Evolutionary conservation across 1,284 basidiomycete species (phyloP).

Genomic region (Cerrena zonata): DNA sequence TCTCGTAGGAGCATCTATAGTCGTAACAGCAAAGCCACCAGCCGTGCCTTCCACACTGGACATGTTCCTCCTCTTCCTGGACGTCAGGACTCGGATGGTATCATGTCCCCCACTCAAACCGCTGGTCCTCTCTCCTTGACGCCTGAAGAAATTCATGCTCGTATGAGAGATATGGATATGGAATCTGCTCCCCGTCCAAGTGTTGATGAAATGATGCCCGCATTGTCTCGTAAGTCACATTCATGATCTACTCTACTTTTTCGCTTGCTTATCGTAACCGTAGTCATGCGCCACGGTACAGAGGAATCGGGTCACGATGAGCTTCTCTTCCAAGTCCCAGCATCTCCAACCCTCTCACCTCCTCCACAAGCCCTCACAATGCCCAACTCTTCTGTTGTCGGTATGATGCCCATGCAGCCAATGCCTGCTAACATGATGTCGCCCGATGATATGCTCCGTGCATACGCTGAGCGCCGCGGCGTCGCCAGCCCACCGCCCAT

Average conservation of each 20-base stretch:
- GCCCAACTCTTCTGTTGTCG: conserved; percentile 33
- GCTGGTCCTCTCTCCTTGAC: conserved; percentile 61
- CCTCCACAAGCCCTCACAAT: conserved; percentile 31
- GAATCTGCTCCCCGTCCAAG: conserved; percentile 26
- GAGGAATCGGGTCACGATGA: conserved; percentile 32
- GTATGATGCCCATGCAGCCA: conserved; percentile 41
- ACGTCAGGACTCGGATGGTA: conserved; percentile 32
- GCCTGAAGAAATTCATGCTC: conserved; percentile 55
- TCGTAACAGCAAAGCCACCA: conserved; percentile 26
- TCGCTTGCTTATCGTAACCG: not conserved
- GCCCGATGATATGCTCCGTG: conserved; percentile 71
- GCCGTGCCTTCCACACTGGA: conserved; percentile 53
- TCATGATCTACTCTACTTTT: not conserved
- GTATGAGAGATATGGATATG: conserved; percentile 28
- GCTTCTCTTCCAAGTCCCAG: conserved; percentile 31
- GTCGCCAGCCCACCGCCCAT: conserved; percentile 20
- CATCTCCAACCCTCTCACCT: conserved; percentile 21
- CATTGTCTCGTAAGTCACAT: conserved; percentile 48
- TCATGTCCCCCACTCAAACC: conserved; percentile 64
- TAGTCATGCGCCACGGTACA: conserved; percentile 62
- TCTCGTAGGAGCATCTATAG: conserved; percentile 37
- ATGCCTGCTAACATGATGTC: conserved; percentile 47
- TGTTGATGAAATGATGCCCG: conserved; percentile 57
- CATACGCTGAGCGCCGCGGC: conserved; percentile 58
- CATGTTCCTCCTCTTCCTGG: conserved; percentile 51